Percentiles rank a stretch among this genome's conserved stretches.
phyloP scores from a whole-genome alignment of 805 yeast species.

The Metschnikowia peoriensis region DNA sequence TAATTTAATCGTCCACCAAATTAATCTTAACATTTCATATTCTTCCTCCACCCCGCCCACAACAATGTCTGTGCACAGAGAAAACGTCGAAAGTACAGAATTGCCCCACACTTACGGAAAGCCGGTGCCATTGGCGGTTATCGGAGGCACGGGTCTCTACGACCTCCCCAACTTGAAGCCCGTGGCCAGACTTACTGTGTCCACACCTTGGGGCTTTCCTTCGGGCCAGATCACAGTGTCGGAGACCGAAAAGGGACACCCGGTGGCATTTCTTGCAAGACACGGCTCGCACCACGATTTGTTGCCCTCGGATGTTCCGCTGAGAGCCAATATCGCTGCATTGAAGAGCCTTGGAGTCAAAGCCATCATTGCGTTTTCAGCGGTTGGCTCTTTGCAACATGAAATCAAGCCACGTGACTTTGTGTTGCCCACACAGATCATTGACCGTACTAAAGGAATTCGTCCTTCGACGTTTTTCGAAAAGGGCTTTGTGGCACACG shows the following conservation, averaged over 20 bases:
- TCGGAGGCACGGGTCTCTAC: conserved; percentile 98
- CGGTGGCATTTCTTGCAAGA: conserved; percentile 91
- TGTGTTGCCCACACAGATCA: conserved; percentile 93
- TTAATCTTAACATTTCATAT: no score
- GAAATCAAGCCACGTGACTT: conserved; percentile 93
- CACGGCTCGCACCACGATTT: conserved; percentile 90
- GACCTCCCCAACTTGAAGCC: conserved; percentile 78
- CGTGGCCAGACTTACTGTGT: conserved; percentile 75
- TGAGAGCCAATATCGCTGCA: conserved; percentile 94
- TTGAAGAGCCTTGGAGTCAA: conserved; percentile 83
- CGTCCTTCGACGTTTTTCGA: conserved; percentile 88
- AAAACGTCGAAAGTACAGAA: conserved; percentile 21
- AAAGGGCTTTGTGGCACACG: conserved; percentile 94
- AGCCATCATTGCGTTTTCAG: conserved; percentile 87
- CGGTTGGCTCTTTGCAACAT: conserved; percentile 91
- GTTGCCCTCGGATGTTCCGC: conserved; percentile 90
- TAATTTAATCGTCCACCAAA: not conserved
- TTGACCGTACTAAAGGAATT: conserved; percentile 95
- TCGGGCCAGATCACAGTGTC: conserved; percentile 92
- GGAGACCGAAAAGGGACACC: conserved; percentile 70
- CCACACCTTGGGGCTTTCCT: conserved; percentile 98
- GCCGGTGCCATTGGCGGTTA: conserved; percentile 79
- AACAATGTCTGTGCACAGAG: conserved; percentile 38
- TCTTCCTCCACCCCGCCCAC: not conserved
- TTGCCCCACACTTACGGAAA: conserved; percentile 57